phyloP scores from a whole-genome alignment of 2,329 filamentous ascomycete species.

The Ilyonectria robusta region DNA sequence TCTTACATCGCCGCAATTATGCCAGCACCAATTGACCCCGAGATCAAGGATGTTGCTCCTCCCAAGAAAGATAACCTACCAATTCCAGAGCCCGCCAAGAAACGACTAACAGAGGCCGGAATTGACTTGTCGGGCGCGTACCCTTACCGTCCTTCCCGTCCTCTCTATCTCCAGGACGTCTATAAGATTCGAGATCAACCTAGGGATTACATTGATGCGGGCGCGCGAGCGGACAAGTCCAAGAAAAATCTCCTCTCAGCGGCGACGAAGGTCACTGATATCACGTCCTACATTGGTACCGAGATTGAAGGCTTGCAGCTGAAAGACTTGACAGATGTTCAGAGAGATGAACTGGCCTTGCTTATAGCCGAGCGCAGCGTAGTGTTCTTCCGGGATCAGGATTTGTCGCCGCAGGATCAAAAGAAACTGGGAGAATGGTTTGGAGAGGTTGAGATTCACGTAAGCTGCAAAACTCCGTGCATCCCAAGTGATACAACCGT shows the following conservation, averaged over 20 bases:
- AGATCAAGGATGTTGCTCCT: slow-evolving; percentile 74
- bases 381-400: slow-evolving; percentile 77
- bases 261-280: slow-evolving; percentile 73
- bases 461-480: slow-evolving; percentile 53
- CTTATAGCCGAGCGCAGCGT: slow-evolving; percentile 75
- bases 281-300: slow-evolving; percentile 74
- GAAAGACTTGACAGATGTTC: slow-evolving; percentile 71
- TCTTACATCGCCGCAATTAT: slow-evolving; percentile 52
- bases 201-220: slow-evolving; percentile 72
- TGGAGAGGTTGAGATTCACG: slow-evolving; percentile 78
- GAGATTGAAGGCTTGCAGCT: slow-evolving; percentile 76
- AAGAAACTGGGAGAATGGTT: slow-evolving; percentile 74
- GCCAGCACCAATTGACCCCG: slow-evolving; percentile 72
- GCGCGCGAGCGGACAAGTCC: slow-evolving; percentile 74
- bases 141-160: slow-evolving; percentile 77
- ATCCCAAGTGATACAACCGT: neutral
- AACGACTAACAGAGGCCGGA: slow-evolving; percentile 76
- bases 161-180: slow-evolving; percentile 79
- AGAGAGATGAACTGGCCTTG: slow-evolving; percentile 73
- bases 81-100: slow-evolving; percentile 69
- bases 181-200: slow-evolving; percentile 72
- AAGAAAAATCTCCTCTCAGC: slow-evolving; percentile 73
- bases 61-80: slow-evolving; percentile 75
- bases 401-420: slow-evolving; percentile 73
- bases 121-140: slow-evolving; percentile 80